Percentiles rank a stretch among this genome's conserved stretches.
phyloP scores from a whole-genome alignment of 495 filamentous ascomycete genomes.

The Lophiostoma macrostomum region DNA sequence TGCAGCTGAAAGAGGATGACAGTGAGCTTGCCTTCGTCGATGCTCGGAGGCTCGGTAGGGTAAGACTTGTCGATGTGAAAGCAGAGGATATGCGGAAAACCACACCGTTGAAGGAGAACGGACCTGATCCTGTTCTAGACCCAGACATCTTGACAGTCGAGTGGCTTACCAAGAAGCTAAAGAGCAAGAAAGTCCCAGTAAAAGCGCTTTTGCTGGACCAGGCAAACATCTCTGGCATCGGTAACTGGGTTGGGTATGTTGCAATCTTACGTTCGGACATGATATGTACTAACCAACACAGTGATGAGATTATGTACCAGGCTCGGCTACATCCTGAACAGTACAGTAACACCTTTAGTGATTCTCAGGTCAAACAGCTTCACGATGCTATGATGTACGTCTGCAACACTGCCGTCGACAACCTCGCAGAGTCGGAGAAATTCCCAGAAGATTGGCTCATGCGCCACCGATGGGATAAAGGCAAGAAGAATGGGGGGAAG shows the following conservation, averaged over 20 bases:
- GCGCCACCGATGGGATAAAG: constrained; percentile 86
- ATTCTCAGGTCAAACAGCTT: constrained; percentile 67
- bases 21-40: constrained; percentile 84
- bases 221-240: constrained; percentile 84
- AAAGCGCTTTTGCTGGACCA: constrained; percentile 88
- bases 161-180: constrained; percentile 68
- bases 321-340: constrained; percentile 87
- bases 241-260: constrained; percentile 89
- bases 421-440: constrained; percentile 72
- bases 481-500: constrained; percentile 68
- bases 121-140: constrained; percentile 89
- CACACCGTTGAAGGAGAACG: constrained; percentile 80
- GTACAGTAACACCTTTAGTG: constrained; percentile 76
- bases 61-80: constrained; percentile 78
- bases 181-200: constrained; percentile 72
- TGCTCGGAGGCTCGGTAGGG: constrained; percentile 66
- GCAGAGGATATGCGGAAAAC: constrained; percentile 71
- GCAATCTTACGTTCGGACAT: neutral
- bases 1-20: constrained; percentile 60
- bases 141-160: constrained; percentile 67
- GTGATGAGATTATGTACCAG: constrained; percentile 85
- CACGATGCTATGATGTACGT: constrained; percentile 74
- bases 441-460: constrained; percentile 90
- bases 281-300: constrained; percentile 14
- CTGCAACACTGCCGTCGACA: constrained; percentile 72